Percentiles rank a stretch among this genome's conserved stretches.
Conservation (phyloP, 441 rosid genomes). For the Syzygium syzygioides region DNA sequence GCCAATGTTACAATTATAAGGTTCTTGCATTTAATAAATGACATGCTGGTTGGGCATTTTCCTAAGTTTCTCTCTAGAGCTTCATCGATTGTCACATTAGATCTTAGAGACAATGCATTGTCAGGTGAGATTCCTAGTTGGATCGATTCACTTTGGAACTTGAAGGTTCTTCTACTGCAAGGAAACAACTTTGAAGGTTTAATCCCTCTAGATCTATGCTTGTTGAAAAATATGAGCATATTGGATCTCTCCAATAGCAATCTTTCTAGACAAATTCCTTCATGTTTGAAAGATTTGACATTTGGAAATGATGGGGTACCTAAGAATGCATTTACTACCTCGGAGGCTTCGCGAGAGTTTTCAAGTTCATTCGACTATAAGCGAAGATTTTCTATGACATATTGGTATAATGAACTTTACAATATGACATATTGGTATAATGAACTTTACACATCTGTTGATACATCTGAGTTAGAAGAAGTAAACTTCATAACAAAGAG, state of each 20-base stretch:
- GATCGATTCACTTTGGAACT: not conserved
- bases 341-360: too few relatives aligned
- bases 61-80: not conserved
- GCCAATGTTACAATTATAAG: not conserved
- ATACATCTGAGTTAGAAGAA: not conserved
- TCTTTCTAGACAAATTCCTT: not conserved
- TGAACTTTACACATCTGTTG: too few relatives aligned
- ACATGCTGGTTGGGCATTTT: not conserved
- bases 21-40: not conserved
- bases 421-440: fast-evolving
- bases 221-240: not conserved
- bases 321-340: not conserved
- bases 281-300: not conserved
- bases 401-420: too few relatives aligned
- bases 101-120: not conserved
- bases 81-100: not conserved
- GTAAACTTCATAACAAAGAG: not conserved
- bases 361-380: too few relatives aligned
- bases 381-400: fast-evolving
- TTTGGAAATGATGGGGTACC: not conserved
- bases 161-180: not conserved
- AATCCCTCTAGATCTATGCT: not conserved
- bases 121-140: not conserved
- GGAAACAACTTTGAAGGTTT: not conserved
- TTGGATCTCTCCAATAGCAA: not conserved